phyloP scores from a whole-genome alignment of 331 rosid genomes.

The Rosa hybrid region DNA sequence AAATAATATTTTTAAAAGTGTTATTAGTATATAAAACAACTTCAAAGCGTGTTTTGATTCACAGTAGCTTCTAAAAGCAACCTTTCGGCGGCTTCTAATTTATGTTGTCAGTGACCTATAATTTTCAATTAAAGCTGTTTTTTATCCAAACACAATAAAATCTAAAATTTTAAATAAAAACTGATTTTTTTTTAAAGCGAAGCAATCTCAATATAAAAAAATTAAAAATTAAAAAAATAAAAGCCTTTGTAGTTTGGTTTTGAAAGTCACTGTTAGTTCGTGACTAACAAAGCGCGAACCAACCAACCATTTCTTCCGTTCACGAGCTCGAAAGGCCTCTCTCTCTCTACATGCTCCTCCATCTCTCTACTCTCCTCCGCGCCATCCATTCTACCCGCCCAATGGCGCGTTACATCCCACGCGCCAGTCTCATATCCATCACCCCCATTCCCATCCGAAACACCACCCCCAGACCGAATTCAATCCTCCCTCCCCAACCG shows the following conservation, averaged over 20 bases:
- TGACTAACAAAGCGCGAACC: neutral
- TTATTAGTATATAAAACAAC: too few species aligned
- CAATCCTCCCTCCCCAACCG: constrained; percentile 15
- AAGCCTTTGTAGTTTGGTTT: neutral
- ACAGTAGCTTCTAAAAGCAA: too few species aligned
- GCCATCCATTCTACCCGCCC: constrained; percentile 21
- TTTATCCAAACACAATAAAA: too few species aligned
- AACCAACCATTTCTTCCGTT: constrained; percentile 1
- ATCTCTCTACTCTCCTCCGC: constrained; percentile 45
- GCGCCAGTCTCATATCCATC: constrained; percentile 36
- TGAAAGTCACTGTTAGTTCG: neutral
- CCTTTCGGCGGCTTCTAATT: too few species aligned
- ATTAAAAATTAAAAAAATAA: too few species aligned
- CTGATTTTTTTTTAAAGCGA: too few species aligned
- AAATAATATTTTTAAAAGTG: too few species aligned
- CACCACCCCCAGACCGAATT: neutral
- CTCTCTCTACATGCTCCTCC: constrained; percentile 24
- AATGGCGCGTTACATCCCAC: constrained; percentile 60
- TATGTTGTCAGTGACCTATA: too few species aligned
- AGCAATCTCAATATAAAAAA: too few species aligned
- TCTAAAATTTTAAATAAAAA: too few species aligned
- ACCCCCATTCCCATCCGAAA: constrained; percentile 4
- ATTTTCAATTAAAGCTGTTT: too few species aligned
- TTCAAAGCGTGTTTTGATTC: too few species aligned
- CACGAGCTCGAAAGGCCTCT: neutral